Conservation (phyloP, 352 stramenopile genomes). For the Phytophthora pisi region DNA sequence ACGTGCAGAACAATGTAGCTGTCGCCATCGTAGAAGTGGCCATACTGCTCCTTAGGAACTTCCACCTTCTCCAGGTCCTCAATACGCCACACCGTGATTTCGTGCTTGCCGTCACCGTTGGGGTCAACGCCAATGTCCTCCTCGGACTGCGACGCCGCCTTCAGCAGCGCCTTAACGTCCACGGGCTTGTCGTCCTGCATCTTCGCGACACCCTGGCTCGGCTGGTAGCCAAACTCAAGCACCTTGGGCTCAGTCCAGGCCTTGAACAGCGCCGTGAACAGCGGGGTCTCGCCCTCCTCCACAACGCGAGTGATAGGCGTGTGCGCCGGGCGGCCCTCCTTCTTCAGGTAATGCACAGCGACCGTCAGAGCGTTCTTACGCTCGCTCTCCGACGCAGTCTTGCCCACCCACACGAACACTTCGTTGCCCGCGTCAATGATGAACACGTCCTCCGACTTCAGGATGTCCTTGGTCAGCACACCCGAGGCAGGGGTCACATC, state of each 20-base stretch:
- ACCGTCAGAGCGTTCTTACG: conserved; percentile 88
- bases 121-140: conserved; percentile 77
- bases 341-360: conserved; percentile 86
- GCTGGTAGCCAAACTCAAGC: conserved; percentile 70
- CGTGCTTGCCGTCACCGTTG: conserved; percentile 72
- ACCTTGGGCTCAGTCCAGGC: conserved; percentile 73
- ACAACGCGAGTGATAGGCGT: conserved; percentile 87
- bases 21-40: conserved; percentile 95
- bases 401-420: conserved; percentile 94
- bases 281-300: conserved; percentile 78
- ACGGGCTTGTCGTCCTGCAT: conserved; percentile 54
- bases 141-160: conserved; percentile 46
- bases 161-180: conserved; percentile 67
- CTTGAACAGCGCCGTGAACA: conserved; percentile 89
- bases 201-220: conserved; percentile 48
- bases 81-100: conserved; percentile 91
- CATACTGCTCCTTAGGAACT: conserved; percentile 78
- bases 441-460: conserved; percentile 93
- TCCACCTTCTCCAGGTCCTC: conserved; percentile 91
- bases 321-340: conserved; percentile 53
- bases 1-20: conserved; percentile 95
- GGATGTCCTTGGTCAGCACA: conserved; percentile 74
- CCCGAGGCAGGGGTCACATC: conserved; percentile 73
- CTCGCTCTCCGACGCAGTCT: conserved; percentile 78
- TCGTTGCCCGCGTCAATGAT: conserved; percentile 90